A percentile compares a stretch with the other conserved stretches of the same genome.
Evolutionary conservation across 495 filamentous ascomycete genomes (phyloP).

Genomic region (Letharia columbiana): DNA sequence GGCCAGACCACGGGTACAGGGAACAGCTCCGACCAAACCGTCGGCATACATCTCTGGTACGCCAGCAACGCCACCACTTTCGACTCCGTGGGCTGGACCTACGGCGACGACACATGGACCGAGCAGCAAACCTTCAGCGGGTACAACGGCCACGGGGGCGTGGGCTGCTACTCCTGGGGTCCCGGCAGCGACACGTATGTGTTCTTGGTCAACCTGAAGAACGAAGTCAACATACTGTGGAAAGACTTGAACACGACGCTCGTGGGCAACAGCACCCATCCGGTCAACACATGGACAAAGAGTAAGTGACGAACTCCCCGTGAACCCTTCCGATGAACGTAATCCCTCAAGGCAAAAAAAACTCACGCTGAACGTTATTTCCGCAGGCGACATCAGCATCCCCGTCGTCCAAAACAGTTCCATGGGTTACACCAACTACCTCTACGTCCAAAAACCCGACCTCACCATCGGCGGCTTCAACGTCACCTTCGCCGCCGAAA

Average conservation of each 20-base stretch:
- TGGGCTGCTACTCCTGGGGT: constrained; percentile 29
- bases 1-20: constrained; percentile 16
- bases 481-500: constrained; percentile 22
- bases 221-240: constrained; percentile 24
- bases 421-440: constrained; percentile 25
- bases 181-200: constrained; percentile 24
- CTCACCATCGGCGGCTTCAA: constrained; percentile 22
- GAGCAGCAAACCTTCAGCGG: constrained; percentile 23
- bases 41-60: constrained; percentile 32
- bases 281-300: constrained; percentile 20
- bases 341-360: not conserved
- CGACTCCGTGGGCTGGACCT: constrained; percentile 29
- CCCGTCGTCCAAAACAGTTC: constrained; percentile 23
- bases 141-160: constrained; percentile 31
- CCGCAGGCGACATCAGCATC: constrained; percentile 17
- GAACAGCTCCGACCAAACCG: constrained; percentile 20
- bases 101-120: constrained; percentile 25
- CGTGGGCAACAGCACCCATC: constrained; percentile 15
- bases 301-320: constrained; percentile 11
- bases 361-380: not conserved
- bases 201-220: constrained; percentile 19
- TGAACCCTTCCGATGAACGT: not conserved
- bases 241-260: constrained; percentile 22
- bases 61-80: constrained; percentile 28
- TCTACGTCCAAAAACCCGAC: constrained; percentile 23